Conservation (phyloP, 2,329 filamentous ascomycete genomes). For the Neopestalotiopsis clavispora region DNA sequence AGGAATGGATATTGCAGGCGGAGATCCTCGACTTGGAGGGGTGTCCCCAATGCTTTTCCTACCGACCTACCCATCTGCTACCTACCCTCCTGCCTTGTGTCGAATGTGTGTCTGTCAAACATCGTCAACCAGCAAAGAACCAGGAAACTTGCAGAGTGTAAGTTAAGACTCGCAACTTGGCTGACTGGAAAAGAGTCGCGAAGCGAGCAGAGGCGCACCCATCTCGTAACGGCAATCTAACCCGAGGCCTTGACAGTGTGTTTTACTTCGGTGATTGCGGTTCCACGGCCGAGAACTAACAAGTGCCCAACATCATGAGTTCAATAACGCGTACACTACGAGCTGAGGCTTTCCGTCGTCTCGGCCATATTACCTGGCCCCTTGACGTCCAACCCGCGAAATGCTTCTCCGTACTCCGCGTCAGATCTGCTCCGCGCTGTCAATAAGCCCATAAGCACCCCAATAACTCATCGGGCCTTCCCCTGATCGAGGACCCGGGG, state of each 20-base stretch:
- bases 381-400: not conserved
- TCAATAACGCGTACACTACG: not conserved
- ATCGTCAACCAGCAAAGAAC: not conserved
- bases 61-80: no score
- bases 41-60: no score
- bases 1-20: not conserved
- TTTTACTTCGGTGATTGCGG: not conserved
- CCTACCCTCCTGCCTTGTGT: not conserved
- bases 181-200: not conserved
- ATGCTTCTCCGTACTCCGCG: constrained; percentile 7
- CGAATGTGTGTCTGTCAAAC: not conserved
- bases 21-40: not conserved
- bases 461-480: not conserved
- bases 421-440: not conserved
- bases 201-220: not conserved
- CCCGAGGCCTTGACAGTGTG: not conserved
- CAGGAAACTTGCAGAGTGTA: not conserved
- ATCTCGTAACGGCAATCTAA: not conserved
- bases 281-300: not conserved
- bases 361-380: not conserved
- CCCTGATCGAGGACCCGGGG: not conserved
- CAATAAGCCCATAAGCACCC: not conserved
- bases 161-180: not conserved
- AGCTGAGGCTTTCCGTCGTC: not conserved
- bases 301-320: not conserved